Conservation (phyloP, 495 filamentous ascomycete species). For the Chaetomium fimeti region DNA sequence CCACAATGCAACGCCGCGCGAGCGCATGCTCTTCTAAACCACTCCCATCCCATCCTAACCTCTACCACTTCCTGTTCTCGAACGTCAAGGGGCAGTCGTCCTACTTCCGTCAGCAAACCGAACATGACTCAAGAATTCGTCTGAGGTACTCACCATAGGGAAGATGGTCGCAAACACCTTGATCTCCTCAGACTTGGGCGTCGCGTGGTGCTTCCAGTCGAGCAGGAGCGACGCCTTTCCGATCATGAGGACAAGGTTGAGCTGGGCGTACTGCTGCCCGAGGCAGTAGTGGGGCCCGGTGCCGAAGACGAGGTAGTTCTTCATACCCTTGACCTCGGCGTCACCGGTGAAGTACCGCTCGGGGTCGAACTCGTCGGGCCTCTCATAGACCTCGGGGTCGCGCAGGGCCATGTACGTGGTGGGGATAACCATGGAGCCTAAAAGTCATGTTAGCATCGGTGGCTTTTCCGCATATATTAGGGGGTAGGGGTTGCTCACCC, state of each 20-base stretch:
- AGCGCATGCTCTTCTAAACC: too few relatives aligned
- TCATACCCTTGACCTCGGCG: slow-evolving; percentile 79
- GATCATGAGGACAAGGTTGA: slow-evolving; percentile 86
- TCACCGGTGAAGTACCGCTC: slow-evolving; percentile 90
- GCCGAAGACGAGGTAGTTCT: slow-evolving; percentile 98
- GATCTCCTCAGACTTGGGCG: slow-evolving; percentile 82
- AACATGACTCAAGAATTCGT: not conserved
- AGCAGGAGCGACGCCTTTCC: slow-evolving; percentile 89
- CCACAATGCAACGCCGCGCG: not conserved
- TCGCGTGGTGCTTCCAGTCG: slow-evolving; percentile 87
- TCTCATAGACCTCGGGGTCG: slow-evolving; percentile 87
- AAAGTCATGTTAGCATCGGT: not conserved
- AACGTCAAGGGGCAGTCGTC: slow-evolving; percentile 70
- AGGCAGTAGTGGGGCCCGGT: slow-evolving; percentile 96
- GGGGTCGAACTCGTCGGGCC: slow-evolving; percentile 84
- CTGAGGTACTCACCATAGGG: slow-evolving; percentile 67
- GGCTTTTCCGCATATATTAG: not conserved
- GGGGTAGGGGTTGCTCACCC: slow-evolving; percentile 45
- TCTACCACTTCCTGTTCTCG: slow-evolving; percentile 45
- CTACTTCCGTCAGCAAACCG: slow-evolving; percentile 34
- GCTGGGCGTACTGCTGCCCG: slow-evolving; percentile 88
- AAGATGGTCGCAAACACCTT: slow-evolving; percentile 99
- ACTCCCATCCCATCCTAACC: not conserved
- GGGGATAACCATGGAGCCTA: slow-evolving; percentile 81
- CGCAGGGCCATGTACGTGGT: slow-evolving; percentile 87